phyloP scores from a whole-genome alignment of 176 grass and related monocot genomes.

The Bonia amplexicaulis region DNA sequence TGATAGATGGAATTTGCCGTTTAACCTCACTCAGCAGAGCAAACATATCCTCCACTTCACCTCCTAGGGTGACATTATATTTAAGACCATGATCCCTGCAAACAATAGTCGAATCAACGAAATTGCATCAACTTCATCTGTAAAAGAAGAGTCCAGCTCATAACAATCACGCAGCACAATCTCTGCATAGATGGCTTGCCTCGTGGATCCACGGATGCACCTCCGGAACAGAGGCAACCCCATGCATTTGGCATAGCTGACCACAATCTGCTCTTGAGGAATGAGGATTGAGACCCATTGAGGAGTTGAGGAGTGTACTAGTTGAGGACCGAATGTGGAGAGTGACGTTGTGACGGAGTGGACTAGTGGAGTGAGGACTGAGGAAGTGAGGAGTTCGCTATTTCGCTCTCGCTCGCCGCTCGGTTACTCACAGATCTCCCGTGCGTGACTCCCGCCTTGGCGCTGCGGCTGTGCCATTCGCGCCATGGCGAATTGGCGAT shows the following conservation, averaged over 20 bases:
- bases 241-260: conserved; percentile 88
- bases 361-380: too few relatives aligned
- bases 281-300: too few relatives aligned
- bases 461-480: too few relatives aligned
- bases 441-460: too few relatives aligned
- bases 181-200: conserved; percentile 30
- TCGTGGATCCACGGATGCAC: conserved; percentile 71
- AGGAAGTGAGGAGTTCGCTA: too few relatives aligned
- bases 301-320: too few relatives aligned
- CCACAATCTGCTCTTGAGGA: conserved; percentile 90
- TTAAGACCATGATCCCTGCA: conserved; percentile 64
- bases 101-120: not conserved
- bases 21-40: conserved; percentile 71
- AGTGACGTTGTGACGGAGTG: too few relatives aligned
- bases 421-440: too few relatives aligned
- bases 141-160: not conserved
- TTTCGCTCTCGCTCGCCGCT: too few relatives aligned
- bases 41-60: conserved; percentile 93
- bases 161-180: not conserved
- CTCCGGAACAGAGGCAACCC: conserved; percentile 77
- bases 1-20: conserved; percentile 56
- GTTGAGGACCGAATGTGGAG: too few relatives aligned
- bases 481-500: too few relatives aligned
- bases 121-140: not conserved
- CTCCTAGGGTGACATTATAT: conserved; percentile 63